phyloP scores from a whole-genome alignment of 192 early-diverging fungal genomes.

The Entomortierella lignicola region DNA sequence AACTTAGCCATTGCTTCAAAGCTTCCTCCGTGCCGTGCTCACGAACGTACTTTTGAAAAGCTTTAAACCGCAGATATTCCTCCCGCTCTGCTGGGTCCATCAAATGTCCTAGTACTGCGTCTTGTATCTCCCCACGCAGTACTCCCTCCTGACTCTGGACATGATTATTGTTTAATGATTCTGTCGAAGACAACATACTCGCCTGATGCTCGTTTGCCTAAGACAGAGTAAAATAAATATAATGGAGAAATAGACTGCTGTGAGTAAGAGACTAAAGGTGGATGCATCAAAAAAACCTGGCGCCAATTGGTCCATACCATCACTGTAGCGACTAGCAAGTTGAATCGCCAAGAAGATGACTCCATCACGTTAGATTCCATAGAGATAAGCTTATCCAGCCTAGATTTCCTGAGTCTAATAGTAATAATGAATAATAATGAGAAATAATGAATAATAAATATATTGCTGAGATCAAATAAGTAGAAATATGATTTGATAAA shows the following conservation, averaged over 20 bases:
- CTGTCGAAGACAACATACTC: not conserved
- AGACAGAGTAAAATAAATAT: not conserved
- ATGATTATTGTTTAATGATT: not conserved
- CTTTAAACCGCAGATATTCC: constrained; percentile 38
- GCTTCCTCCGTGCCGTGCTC: constrained; percentile 25
- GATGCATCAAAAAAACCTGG: not conserved
- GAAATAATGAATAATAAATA: too few relatives aligned
- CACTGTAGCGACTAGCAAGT: constrained; percentile 21
- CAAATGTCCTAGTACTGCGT: constrained; percentile 22
- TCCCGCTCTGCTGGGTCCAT: constrained; percentile 25
- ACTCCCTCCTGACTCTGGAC: not conserved
- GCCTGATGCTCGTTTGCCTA: constrained; percentile 10
- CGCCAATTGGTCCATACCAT: too few relatives aligned
- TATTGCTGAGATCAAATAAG: too few relatives aligned
- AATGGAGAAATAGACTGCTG: too few relatives aligned
- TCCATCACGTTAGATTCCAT: not conserved
- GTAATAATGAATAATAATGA: too few relatives aligned
- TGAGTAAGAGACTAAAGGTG: not conserved
- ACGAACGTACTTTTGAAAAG: constrained; percentile 25
- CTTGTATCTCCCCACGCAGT: not conserved
- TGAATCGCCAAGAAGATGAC: not conserved
- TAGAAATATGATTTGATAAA: too few relatives aligned
- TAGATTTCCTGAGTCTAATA: constrained; percentile 10
- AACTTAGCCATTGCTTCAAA: constrained; percentile 31
- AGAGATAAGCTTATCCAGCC: not conserved